phyloP scores from a whole-genome alignment of 305 asterid genomes.

The Fraxinus albicans region DNA sequence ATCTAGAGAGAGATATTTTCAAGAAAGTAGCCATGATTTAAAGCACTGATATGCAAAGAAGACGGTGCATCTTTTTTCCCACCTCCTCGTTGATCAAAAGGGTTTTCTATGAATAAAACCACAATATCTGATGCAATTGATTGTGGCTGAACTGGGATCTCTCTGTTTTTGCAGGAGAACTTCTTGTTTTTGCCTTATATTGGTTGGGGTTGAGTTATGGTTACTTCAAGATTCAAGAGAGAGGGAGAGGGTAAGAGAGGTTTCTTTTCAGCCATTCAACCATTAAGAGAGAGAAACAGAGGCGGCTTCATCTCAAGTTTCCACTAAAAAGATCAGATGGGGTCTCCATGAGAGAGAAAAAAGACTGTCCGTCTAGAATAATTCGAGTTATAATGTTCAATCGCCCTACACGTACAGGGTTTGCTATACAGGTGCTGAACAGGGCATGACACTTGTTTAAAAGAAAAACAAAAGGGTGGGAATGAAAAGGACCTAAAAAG shows the following conservation, averaged over 20 bases:
- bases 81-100: conserved; percentile 13
- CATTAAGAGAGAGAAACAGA: neutral
- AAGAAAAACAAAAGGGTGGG: too few relatives aligned
- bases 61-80: neutral
- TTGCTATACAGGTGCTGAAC: too few relatives aligned
- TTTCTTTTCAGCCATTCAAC: conserved; percentile 1
- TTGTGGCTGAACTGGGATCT: conserved; percentile 7
- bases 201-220: conserved; percentile 34
- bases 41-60: conserved; percentile 22
- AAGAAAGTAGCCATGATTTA: conserved; percentile 34
- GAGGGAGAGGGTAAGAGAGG: neutral
- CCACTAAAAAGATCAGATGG: conserved; percentile 32
- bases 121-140: conserved; percentile 20
- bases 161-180: conserved; percentile 3
- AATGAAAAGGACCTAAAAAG: too few relatives aligned
- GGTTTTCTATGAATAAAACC: neutral
- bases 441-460: too few relatives aligned
- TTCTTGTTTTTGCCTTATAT: neutral
- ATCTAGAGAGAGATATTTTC: conserved; percentile 15
- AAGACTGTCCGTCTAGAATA: too few relatives aligned
- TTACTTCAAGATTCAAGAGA: conserved; percentile 25
- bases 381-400: too few relatives aligned
- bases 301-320: conserved; percentile 22
- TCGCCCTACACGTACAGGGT: too few relatives aligned
- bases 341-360: conserved; percentile 29